Evolutionary conservation across 768 basidiomycete genomes (phyloP).

Genomic region (Termitomyces sp.): DNA sequence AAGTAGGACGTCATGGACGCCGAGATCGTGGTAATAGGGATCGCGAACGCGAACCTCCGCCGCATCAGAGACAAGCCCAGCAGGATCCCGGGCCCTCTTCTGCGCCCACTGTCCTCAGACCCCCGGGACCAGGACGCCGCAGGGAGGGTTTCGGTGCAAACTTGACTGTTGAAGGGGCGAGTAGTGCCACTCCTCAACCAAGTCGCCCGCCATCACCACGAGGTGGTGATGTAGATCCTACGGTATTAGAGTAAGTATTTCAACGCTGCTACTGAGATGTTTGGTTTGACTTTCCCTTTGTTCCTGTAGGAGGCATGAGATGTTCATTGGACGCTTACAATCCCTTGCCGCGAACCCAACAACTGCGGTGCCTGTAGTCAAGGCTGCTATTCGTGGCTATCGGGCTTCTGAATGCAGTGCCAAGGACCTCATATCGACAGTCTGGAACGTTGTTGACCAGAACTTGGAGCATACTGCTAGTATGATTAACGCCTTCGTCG

Average conservation of each 20-base stretch:
- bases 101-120: slow-evolving; percentile 16
- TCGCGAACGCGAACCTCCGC: slow-evolving; percentile 39
- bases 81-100: slow-evolving; percentile 16
- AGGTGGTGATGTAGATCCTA: slow-evolving; percentile 52
- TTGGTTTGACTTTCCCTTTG: not conserved
- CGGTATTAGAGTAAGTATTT: slow-evolving; percentile 49
- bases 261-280: not conserved
- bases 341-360: slow-evolving; percentile 55
- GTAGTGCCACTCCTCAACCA: slow-evolving; percentile 22
- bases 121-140: slow-evolving; percentile 41
- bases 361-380: slow-evolving; percentile 59
- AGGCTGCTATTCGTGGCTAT: slow-evolving; percentile 79
- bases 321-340: slow-evolving; percentile 64
- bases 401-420: slow-evolving; percentile 74
- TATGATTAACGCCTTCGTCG: slow-evolving; percentile 70
- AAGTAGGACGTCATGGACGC: slow-evolving; percentile 40
- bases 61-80: slow-evolving; percentile 25
- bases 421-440: slow-evolving; percentile 82
- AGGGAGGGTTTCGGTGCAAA: slow-evolving; percentile 62
- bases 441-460: slow-evolving; percentile 31
- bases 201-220: slow-evolving; percentile 39
- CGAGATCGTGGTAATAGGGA: slow-evolving; percentile 46
- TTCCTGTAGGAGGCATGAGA: slow-evolving; percentile 57
- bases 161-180: slow-evolving; percentile 41
- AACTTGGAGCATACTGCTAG: slow-evolving; percentile 71